Percentiles rank a stretch among this genome's conserved stretches.
These are phyloP conservation scores for Tetrahymena malaccensis DNA, from an alignment of 73 alveolate species.

Conservation along the genomic window DNA sequence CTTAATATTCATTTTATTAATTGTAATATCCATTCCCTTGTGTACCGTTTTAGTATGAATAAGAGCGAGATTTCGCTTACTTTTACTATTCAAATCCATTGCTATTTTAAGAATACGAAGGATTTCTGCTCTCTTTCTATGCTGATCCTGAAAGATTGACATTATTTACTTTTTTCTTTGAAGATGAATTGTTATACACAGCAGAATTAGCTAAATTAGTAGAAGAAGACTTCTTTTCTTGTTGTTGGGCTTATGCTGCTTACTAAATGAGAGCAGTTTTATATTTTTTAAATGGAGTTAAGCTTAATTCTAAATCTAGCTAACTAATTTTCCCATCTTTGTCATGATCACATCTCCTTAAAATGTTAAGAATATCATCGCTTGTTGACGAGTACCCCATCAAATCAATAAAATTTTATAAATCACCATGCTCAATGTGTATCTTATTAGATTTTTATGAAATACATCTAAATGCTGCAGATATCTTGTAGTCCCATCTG, in stretches of 20 bases:
- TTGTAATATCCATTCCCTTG: neutral
- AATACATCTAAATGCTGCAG: neutral
- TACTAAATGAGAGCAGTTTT: neutral
- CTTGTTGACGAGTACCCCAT: neutral
- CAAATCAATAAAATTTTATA: neutral
- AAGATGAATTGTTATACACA: neutral
- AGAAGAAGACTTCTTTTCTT: neutral
- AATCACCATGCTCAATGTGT: neutral
- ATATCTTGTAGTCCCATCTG: neutral
- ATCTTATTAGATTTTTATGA: neutral
- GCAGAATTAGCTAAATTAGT: neutral
- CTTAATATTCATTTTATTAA: neutral
- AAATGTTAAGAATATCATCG: neutral
- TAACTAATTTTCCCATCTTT: neutral
- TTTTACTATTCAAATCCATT: neutral
- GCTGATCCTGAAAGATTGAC: neutral
- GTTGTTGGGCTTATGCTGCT: neutral
- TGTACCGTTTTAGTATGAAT: neutral
- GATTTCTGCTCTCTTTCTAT: neutral
- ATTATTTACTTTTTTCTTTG: neutral
- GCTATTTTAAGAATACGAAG: neutral
- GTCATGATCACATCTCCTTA: neutral
- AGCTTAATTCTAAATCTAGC: neutral
- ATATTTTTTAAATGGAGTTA: neutral
- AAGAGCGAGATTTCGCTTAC: neutral